These are phyloP conservation scores for Neospermospora avenae DNA, from an alignment of 2,329 filamentous ascomycete genomes.

Conservation along the genomic window DNA sequence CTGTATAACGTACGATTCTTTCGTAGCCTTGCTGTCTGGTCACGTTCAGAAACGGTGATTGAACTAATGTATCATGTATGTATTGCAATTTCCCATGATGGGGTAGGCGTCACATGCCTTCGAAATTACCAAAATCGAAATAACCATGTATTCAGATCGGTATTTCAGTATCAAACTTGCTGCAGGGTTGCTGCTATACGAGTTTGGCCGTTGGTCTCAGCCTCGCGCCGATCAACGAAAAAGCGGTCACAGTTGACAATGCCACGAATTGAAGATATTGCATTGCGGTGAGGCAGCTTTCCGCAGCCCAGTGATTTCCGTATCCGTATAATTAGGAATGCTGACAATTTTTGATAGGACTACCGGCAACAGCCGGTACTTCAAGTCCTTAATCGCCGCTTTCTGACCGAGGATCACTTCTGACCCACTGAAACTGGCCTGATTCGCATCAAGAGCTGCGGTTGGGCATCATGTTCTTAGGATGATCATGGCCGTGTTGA, in stretches of 20 bases:
- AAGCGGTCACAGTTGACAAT: constrained; percentile 12
- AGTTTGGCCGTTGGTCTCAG: not conserved
- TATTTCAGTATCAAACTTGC: not conserved
- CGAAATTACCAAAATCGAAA: no score
- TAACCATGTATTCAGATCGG: not conserved
- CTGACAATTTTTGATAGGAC: no score
- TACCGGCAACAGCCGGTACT: no score
- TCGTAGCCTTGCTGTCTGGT: not conserved
- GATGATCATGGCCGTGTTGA: no score
- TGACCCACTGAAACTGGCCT: not conserved
- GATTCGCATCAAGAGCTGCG: not conserved
- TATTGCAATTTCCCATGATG: not conserved
- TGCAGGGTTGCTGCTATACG: no score
- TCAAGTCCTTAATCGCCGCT: not conserved
- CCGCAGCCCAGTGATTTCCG: not conserved
- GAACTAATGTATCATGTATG: not conserved
- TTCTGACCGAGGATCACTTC: not conserved
- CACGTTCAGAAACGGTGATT: not conserved
- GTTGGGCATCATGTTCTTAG: no score
- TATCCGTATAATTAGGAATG: not conserved
- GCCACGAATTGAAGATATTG: not conserved
- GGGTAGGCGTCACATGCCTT: no score
- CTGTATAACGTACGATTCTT: not conserved
- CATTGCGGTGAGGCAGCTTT: constrained; percentile 6
- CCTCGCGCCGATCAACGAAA: constrained; percentile 4